Base-by-base conservation (phyloP, 306 rosid genomes). In the Dalbergia cultrata region DNA sequence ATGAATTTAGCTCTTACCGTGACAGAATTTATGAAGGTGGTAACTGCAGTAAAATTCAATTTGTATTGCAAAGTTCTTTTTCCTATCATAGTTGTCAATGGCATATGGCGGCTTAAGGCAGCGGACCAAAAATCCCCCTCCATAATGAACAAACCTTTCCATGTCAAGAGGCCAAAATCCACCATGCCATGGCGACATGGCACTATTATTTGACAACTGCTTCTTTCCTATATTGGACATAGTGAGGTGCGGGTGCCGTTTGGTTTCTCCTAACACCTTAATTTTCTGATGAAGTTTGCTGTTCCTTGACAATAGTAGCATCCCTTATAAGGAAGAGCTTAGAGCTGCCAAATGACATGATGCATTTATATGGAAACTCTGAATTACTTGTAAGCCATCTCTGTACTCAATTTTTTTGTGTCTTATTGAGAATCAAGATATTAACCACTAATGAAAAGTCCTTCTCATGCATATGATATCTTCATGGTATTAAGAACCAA, bases 201-300 rank as follows among this genome's bases (percentile, higher is more conserved):
- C 26, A 22, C 1, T 22, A 22, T 22, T 22, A 22, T 22, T 22
- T 22, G 26, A 22, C 26, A 22, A 22, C 26, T 22, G 26, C 1
- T 22, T 1, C 1, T 22, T n/a, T 26, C 31, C 31, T 1, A 26
- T 26, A 8, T 49, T 78, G 67, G 0, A 26, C 11, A 63, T 78
- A 49, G 61, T 35, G 52, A 17, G 80, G 60, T 72, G 80, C 16
- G 86, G 86, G 45, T 0, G 52, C 22, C 86, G 76, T 73, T 66
- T 78, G 76, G 83, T 83, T 26, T 67, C 60, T 26, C 31, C 31
- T 26, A 26, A 26, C 31, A 45, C 39, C 65, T 53, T 11, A 1
- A 34, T n/a, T 13, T 33, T 71, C 13, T 39, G 67, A 59, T 58
- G 12, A 22, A 43, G 26, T 33, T n/a, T 50, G 53, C 22, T 21